phyloP scores from a whole-genome alignment of 495 filamentous ascomycete genomes.

The Hypoxylon fuscum region DNA sequence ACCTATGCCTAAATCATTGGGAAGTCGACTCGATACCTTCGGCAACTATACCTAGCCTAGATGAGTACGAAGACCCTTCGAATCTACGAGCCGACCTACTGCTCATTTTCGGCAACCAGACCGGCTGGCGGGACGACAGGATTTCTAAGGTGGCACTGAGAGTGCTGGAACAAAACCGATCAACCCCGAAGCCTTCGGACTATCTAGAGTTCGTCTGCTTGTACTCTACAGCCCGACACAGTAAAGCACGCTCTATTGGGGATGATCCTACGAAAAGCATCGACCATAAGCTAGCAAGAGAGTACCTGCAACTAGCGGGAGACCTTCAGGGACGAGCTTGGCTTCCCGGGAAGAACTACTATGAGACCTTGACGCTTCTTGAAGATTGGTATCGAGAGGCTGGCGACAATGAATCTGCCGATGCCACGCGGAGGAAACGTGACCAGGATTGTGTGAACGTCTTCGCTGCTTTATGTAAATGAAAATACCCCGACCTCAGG shows the following conservation, averaged over 20 bases:
- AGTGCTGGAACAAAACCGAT: slow-evolving; percentile 34
- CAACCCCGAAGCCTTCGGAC: slow-evolving; percentile 31
- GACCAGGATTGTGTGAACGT: slow-evolving; percentile 22
- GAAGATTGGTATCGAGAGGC: slow-evolving; percentile 43
- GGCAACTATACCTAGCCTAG: slow-evolving; percentile 36
- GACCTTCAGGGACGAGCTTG: slow-evolving; percentile 41
- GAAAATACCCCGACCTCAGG: slow-evolving; percentile 1
- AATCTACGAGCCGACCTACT: slow-evolving; percentile 41
- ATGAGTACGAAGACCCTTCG: slow-evolving; percentile 34
- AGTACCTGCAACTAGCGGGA: slow-evolving; percentile 35
- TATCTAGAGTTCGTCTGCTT: slow-evolving; percentile 42
- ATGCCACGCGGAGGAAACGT: slow-evolving; percentile 21
- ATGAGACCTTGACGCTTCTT: slow-evolving; percentile 40
- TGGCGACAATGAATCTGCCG: slow-evolving; percentile 33
- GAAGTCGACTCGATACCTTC: slow-evolving; percentile 39
- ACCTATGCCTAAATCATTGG: slow-evolving; percentile 39
- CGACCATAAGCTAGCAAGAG: slow-evolving; percentile 39
- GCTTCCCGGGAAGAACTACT: slow-evolving; percentile 44
- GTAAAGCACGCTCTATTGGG: slow-evolving; percentile 19
- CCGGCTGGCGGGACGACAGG: slow-evolving; percentile 40
- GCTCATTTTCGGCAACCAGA: slow-evolving; percentile 43
- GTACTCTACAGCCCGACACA: slow-evolving; percentile 38
- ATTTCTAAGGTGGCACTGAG: slow-evolving; percentile 32
- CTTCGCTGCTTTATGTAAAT: slow-evolving; percentile 25
- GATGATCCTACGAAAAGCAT: slow-evolving; percentile 17